Conservation (phyloP, 2,329 filamentous ascomycete species). For the Ophiobolus disseminans region DNA sequence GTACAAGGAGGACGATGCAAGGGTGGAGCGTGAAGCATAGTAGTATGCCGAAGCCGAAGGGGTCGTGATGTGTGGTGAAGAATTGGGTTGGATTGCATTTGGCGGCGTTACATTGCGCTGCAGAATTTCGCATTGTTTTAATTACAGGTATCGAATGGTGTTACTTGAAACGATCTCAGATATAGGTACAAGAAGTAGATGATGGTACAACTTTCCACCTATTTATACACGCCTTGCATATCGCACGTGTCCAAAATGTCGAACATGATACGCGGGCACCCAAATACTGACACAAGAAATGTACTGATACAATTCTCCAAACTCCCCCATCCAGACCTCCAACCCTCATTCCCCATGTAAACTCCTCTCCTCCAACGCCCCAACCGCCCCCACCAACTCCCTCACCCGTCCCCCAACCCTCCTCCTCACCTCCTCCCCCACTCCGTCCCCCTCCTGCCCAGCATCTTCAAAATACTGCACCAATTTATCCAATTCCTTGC, state of each 20-base stretch:
- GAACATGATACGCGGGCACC: too few species aligned
- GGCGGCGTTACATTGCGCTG: too few species aligned
- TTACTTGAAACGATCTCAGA: too few species aligned
- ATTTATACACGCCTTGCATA: too few species aligned
- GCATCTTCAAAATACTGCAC: conserved; percentile 56
- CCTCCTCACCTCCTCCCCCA: conserved; percentile 59
- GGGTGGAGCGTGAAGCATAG: conserved; percentile 56
- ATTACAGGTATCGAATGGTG: too few species aligned
- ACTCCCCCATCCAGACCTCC: too few species aligned
- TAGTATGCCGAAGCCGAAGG: conserved; percentile 40
- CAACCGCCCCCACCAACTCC: conserved; percentile 61
- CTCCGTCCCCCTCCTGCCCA: conserved; percentile 39
- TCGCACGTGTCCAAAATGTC: too few species aligned
- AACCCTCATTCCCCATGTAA: conserved; percentile 54
- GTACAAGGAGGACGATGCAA: conserved; percentile 58
- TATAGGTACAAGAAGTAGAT: too few species aligned
- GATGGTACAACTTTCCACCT: too few species aligned
- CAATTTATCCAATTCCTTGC: conserved; percentile 60
- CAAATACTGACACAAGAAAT: too few species aligned
- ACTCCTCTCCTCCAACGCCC: conserved; percentile 60
- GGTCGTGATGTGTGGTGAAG: conserved; percentile 10
- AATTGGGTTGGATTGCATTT: neutral
- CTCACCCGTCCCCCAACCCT: conserved; percentile 60
- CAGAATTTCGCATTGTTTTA: too few species aligned
- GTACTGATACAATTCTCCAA: too few species aligned